Evolutionary conservation across 768 basidiomycete genomes (phyloP), one percentile per base, ranked within the genome.

Genomic region (Grammothele lineata): DNA sequence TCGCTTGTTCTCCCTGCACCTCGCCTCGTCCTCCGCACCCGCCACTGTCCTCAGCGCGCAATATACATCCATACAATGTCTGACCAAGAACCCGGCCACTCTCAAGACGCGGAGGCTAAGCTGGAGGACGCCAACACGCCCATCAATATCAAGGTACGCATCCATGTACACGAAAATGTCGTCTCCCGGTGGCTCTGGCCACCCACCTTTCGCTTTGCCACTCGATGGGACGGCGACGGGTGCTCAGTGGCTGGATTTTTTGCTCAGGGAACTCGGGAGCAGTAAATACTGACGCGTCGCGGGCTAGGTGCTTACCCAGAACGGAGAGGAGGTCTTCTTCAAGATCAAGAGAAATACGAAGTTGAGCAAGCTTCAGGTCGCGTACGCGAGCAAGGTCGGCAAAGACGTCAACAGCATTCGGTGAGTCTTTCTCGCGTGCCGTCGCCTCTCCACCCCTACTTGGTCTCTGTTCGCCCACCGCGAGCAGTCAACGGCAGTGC

Each of bases 271-370:
- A n/a, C n/a, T n/a, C n/a, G n/a, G n/a, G n/a, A n/a, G n/a, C n/a
- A n/a, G n/a, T n/a, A n/a, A n/a, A n/a, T n/a, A 14, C 27, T 30
- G 27, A 30, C 27, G 27, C 27, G 27, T 7, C 27, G 27, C 8
- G 27, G 27, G 14, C 27, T 56, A 92, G 89, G 89, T 92, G 39
- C 78, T 85, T 37, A 83, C 78, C 55, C 75, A 85, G 30, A 64
- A 70, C 11, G 90, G 89, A 47, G 89, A 93, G 26, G 92, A 94
- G 64, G 89, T 95, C 22, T 95, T 87, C 70, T 96, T 96, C 78
- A 95, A 96, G 77, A 94, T 96, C 71, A 96, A 94, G 71, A 81
- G 86, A 61, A 87, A 78, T 67, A 94, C 92, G 36, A 92, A 87
- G 72, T 69, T 96, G 57, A 87, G 82, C 75, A 96, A 95, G 72